Percentiles rank a stretch among this genome's conserved stretches.
Conservation (phyloP, 345 rosid species). For the Heritiera littoralis region DNA sequence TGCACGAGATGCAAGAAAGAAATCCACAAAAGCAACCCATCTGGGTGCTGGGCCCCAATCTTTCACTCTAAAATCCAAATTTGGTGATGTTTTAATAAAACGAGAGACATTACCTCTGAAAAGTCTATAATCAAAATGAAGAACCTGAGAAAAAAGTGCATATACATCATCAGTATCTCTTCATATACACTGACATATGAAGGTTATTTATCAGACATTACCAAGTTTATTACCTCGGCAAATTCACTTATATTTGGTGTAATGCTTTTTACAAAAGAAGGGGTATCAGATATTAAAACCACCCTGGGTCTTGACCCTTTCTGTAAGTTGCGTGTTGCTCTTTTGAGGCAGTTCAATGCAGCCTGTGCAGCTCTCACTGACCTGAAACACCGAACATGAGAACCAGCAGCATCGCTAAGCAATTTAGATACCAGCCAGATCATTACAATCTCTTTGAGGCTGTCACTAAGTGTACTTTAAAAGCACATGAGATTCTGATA, state of each 20-base stretch:
- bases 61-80: slow-evolving; percentile 67
- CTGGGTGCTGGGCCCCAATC: slow-evolving; percentile 99
- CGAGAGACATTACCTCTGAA: slow-evolving; percentile 63
- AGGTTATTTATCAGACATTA: neutral
- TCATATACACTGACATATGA: neutral
- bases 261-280: slow-evolving; percentile 59
- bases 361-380: slow-evolving; percentile 76
- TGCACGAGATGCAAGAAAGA: slow-evolving; percentile 91
- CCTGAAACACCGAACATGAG: slow-evolving; percentile 44
- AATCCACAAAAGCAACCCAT: slow-evolving; percentile 99
- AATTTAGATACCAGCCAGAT: neutral
- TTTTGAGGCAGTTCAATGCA: slow-evolving; percentile 64
- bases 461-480: neutral
- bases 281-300: slow-evolving; percentile 87
- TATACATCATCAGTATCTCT: slow-evolving; percentile 18
- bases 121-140: slow-evolving; percentile 74
- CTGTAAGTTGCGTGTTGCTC: slow-evolving; percentile 43
- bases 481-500: neutral
- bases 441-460: neutral
- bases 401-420: slow-evolving; percentile 19
- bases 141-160: slow-evolving; percentile 50
- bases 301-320: slow-evolving; percentile 56
- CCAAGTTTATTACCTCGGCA: slow-evolving; percentile 70
- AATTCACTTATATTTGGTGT: slow-evolving; percentile 54
- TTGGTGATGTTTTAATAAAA: slow-evolving; percentile 38